Evolutionary conservation across 2,329 filamentous ascomycete genomes (phyloP).

Genomic region (Fusarium sp.): DNA sequence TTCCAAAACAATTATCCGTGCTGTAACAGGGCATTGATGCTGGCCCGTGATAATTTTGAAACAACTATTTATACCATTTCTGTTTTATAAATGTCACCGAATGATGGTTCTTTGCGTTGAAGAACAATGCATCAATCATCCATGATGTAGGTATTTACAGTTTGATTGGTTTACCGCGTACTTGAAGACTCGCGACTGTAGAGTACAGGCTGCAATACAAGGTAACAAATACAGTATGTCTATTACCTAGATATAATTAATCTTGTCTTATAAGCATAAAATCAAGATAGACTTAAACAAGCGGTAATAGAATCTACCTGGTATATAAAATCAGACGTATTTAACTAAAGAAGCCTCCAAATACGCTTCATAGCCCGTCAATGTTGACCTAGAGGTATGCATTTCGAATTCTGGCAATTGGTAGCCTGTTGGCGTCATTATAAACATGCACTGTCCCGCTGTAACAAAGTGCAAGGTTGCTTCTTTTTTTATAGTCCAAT

Average conservation of each 20-base stretch:
- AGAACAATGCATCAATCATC: conserved; percentile 32
- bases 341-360: too few relatives aligned
- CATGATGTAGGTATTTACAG: conserved; percentile 18
- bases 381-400: too few relatives aligned
- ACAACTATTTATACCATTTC: conserved; percentile 13
- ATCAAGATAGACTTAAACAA: too few relatives aligned
- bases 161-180: conserved; percentile 2
- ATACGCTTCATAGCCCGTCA: too few relatives aligned
- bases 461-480: not conserved
- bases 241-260: too few relatives aligned
- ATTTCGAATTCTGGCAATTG: not conserved
- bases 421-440: not conserved
- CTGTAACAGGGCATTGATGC: conserved; percentile 22
- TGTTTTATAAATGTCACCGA: conserved; percentile 14
- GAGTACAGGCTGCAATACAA: not conserved
- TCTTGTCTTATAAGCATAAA: too few relatives aligned
- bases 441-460: not conserved
- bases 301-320: too few relatives aligned
- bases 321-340: too few relatives aligned
- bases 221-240: too few relatives aligned
- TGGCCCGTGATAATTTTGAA: conserved; percentile 27
- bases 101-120: conserved; percentile 18
- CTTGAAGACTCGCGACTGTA: not conserved
- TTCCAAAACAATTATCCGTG: conserved; percentile 30
- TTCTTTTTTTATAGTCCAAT: conserved; percentile 3